phyloP scores from a whole-genome alignment of 257 asterid species.

The Plantago major region DNA sequence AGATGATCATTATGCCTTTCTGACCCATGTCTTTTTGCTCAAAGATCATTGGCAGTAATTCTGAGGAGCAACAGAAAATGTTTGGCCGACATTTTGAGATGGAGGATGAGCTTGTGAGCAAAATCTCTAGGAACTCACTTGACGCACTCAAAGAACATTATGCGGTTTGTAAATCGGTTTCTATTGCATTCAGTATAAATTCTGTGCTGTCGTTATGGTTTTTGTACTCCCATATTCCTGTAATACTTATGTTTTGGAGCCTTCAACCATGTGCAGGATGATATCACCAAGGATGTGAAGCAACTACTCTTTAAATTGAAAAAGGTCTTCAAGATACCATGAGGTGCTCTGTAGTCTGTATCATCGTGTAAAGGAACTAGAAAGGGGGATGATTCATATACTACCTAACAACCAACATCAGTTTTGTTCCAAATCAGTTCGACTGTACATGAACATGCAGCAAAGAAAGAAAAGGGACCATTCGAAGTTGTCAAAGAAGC shows the following conservation, averaged over 20 bases:
- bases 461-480: not conserved
- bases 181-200: not conserved
- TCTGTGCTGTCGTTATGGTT: not conserved
- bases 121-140: conserved; percentile 78
- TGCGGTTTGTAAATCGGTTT: conserved; percentile 41
- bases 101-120: conserved; percentile 97
- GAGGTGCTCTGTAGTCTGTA: conserved; percentile 11
- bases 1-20: not conserved
- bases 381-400: not conserved
- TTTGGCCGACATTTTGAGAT: conserved; percentile 89
- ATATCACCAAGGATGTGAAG: conserved; percentile 68
- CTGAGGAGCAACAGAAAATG: conserved; percentile 95
- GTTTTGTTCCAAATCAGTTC: not conserved
- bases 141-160: conserved; percentile 84
- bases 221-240: not conserved
- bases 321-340: conserved; percentile 68
- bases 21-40: conserved; percentile 2
- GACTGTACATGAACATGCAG: not conserved
- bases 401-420: too few species aligned
- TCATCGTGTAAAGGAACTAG: conserved; percentile 1
- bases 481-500: not conserved
- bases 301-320: conserved; percentile 70
- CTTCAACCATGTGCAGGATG: conserved; percentile 43
- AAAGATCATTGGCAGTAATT: conserved; percentile 76
- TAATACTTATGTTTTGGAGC: not conserved